Evolutionary conservation across 306 rosid genomes (phyloP), one percentile per base, ranked within the genome.

Genomic region (Fragaria nilgerrensis): DNA sequence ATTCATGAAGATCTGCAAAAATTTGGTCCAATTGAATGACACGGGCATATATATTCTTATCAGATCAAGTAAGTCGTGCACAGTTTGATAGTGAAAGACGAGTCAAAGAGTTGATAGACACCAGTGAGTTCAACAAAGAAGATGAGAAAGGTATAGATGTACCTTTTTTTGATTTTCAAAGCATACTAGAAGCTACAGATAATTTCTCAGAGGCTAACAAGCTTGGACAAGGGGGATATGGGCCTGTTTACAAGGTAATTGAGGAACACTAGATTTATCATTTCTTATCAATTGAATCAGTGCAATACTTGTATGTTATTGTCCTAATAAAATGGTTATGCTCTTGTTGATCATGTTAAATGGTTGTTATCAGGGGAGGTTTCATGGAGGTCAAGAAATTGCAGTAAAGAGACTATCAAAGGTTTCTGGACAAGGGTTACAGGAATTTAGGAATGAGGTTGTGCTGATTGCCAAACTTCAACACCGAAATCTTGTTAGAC

Each of bases 391-490:
- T 10, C 84, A 84, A 75, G 90, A 89, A 79, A 74, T 92, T 43
- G 95, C 91, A 7, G 84, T 88, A 9, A 90, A 92, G 80, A 91
- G 94, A 77, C 87, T 91, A 16, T 90, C 92, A 61, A 87, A 84
- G 70, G 84, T 83, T 56, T 90, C 93, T 0, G 88, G 89, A 43
- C 93, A 92, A 83, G 97, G 96, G 43, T 80, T 83, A 27, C 88
- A 87, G 63, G 91, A 92, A 80, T 88, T 92, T 72, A 89, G 75
- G 61, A 92, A 92, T 75, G 97, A 92, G 77, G 93, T 92, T 50
- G 81, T 90, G 48, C 82, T 90, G 80, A 90, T 92, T 2, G 93
- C 91, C 20, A 90, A 86, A 76, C 96, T 92, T 80, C 97, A 90
- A 56, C 92, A 92, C 78, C 83, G 93, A 23, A 92, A 92, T 55